A percentile compares a stretch with the other conserved stretches of the same genome.
Evolutionary conservation across 2,329 filamentous ascomycete genomes (phyloP).

Genomic region (Colletotrichum sansevieriae): DNA sequence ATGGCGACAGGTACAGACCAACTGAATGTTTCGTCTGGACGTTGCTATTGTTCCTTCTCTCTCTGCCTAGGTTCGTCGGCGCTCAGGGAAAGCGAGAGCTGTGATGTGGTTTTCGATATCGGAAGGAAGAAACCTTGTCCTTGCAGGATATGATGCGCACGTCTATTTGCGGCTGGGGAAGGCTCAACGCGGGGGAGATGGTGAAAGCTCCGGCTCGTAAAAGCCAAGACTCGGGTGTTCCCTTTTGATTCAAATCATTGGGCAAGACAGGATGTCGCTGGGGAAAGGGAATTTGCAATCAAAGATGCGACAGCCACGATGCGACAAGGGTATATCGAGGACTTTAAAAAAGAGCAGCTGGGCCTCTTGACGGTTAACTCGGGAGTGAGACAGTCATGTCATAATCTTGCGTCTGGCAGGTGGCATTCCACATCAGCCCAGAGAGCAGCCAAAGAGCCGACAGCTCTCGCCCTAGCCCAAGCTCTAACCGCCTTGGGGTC

Average conservation of each 20-base stretch:
- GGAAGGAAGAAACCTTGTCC: conserved; percentile 14
- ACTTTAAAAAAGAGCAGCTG: conserved; percentile 28
- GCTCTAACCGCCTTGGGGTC: conserved; percentile 23
- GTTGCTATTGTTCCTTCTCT: background rate
- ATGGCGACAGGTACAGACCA: background rate
- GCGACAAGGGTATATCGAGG: conserved; percentile 30
- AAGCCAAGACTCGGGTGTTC: conserved; percentile 13
- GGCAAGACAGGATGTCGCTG: background rate
- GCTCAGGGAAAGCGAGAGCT: background rate
- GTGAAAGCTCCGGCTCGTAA: conserved; percentile 3
- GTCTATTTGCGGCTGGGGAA: background rate
- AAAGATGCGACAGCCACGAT: conserved; percentile 23
- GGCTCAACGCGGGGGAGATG: conserved; percentile 14
- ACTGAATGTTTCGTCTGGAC: background rate
- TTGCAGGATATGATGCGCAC: conserved; percentile 7
- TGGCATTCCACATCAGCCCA: conserved; percentile 24
- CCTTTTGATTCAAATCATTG: conserved; percentile 1
- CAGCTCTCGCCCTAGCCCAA: conserved; percentile 18
- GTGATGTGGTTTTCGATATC: background rate
- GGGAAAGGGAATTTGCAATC: conserved; percentile 21
- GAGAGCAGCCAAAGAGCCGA: conserved; percentile 13
- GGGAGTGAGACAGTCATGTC: conserved; percentile 40
- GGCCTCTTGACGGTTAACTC: conserved; percentile 11
- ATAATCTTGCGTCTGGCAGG: conserved; percentile 31
- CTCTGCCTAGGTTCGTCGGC: background rate